Conservation (phyloP, 2,329 filamentous ascomycete species). For the Daldinia sp. region DNA sequence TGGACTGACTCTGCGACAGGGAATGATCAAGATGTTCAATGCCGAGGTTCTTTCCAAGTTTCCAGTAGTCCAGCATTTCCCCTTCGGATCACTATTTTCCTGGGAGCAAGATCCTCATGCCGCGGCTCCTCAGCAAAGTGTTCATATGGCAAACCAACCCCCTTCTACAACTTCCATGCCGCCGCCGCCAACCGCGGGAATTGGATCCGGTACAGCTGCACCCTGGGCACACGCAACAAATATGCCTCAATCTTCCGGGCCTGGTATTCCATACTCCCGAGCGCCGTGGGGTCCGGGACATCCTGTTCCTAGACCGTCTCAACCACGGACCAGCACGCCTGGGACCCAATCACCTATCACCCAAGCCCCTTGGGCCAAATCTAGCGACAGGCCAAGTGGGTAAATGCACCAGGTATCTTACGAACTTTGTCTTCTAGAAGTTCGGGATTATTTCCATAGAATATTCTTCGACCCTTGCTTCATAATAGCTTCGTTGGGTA, state of each 20-base stretch:
- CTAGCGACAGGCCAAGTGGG: constrained; percentile 49
- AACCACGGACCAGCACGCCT: constrained; percentile 35
- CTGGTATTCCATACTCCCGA: constrained; percentile 50
- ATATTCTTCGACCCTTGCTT: background rate
- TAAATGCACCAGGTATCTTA: constrained; percentile 24
- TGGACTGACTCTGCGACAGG: constrained; percentile 59
- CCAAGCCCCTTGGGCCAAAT: constrained; percentile 48
- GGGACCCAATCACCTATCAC: constrained; percentile 33
- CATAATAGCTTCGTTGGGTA: background rate
- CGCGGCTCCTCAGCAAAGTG: constrained; percentile 59
- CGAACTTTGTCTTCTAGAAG: constrained; percentile 5
- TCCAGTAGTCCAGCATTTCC: constrained; percentile 97
- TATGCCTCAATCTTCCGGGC: constrained; percentile 54
- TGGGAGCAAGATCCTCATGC: constrained; percentile 78
- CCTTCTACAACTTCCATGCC: constrained; percentile 49
- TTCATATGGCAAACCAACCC: constrained; percentile 71
- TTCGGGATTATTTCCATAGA: background rate
- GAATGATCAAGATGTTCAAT: constrained; percentile 99
- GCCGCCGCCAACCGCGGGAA: constrained; percentile 40
- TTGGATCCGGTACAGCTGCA: constrained; percentile 54
- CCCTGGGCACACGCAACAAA: constrained; percentile 60
- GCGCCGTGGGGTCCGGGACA: constrained; percentile 44
- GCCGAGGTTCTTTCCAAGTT: constrained; percentile 97
- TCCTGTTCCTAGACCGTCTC: constrained; percentile 41
- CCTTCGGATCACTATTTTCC: constrained; percentile 82